phyloP scores from a whole-genome alignment of 305 asterid species.

The Solanum hybrid region DNA sequence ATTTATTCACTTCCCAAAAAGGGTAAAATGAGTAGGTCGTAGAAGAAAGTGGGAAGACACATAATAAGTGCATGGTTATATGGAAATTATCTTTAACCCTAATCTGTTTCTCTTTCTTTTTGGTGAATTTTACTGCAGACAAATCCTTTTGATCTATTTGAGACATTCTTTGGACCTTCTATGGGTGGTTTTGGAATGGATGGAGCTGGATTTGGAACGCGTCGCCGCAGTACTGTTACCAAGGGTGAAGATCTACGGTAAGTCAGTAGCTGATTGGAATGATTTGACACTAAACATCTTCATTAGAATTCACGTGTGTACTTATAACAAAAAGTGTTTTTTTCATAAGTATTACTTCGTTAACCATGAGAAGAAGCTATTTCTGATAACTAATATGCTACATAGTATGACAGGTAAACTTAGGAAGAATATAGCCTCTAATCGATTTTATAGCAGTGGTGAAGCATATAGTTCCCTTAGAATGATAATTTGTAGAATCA shows the following conservation, averaged over 20 bases:
- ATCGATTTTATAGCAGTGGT: background rate
- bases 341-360: background rate
- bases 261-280: conserved; percentile 28
- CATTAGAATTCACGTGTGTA: background rate
- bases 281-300: background rate
- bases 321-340: background rate
- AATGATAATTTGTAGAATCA: background rate
- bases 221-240: conserved; percentile 72
- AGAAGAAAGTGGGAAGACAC: background rate
- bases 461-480: background rate
- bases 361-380: background rate
- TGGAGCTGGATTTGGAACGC: conserved; percentile 43
- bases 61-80: background rate
- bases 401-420: background rate
- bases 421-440: background rate
- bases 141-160: conserved; percentile 97
- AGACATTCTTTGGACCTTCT: conserved; percentile 92
- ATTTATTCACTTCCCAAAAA: background rate
- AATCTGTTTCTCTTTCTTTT: background rate
- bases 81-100: background rate
- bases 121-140: conserved; percentile 41
- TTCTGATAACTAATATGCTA: background rate
- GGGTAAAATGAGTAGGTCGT: background rate
- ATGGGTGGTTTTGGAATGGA: conserved; percentile 88
- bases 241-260: conserved; percentile 99